Evolutionary conservation across 208 protist genomes (phyloP).

Genomic region (Naegleria fowleri): DNA sequence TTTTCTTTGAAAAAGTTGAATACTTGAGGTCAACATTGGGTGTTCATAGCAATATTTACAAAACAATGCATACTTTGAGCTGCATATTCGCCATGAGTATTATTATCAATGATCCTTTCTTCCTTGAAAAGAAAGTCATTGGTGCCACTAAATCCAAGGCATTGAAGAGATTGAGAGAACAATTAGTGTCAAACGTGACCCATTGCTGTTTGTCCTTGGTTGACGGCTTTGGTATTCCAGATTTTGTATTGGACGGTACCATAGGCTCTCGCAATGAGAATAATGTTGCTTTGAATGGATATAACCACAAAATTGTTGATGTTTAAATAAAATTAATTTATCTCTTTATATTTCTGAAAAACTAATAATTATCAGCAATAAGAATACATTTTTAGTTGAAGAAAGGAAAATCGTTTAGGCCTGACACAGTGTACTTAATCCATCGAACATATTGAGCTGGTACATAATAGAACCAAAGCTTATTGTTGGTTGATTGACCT

Average conservation of each 20-base stretch:
- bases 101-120: background rate
- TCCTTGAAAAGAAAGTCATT: background rate
- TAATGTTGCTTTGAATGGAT: background rate
- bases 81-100: background rate
- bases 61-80: background rate
- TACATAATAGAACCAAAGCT: background rate
- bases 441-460: background rate
- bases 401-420: background rate
- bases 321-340: background rate
- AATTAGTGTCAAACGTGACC: background rate
- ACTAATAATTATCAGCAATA: too few relatives aligned
- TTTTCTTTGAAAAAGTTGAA: background rate
- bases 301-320: background rate
- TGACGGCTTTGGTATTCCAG: constrained; percentile 54
- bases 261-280: constrained; percentile 34
- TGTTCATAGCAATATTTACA: background rate
- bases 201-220: constrained; percentile 33
- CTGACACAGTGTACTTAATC: background rate
- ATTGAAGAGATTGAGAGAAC: constrained; percentile 3
- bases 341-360: background rate
- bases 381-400: too few relatives aligned
- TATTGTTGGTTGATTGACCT: background rate
- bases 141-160: background rate
- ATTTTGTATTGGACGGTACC: constrained; percentile 46
- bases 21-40: background rate